phyloP scores from a whole-genome alignment of 495 filamentous ascomycete genomes.

The Xylaria scruposa region DNA sequence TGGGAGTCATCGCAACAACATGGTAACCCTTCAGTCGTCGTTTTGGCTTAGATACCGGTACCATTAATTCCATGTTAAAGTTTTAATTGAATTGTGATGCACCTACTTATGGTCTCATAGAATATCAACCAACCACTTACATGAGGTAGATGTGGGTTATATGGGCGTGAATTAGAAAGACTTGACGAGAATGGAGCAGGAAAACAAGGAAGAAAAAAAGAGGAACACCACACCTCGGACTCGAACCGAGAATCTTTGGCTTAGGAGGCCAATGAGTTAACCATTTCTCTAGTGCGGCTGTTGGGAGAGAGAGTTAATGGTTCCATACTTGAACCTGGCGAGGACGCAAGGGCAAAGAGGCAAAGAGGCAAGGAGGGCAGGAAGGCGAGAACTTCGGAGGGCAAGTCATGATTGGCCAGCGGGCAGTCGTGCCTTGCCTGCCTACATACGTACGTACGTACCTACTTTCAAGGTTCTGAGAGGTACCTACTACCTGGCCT shows the following conservation, averaged over 20 bases:
- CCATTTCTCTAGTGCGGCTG: constrained; percentile 32
- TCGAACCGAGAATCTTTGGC: constrained; percentile 33
- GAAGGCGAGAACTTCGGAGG: background rate
- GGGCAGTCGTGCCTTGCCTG: background rate
- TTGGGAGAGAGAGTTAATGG: background rate
- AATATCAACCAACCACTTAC: too few relatives aligned
- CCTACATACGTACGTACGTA: background rate
- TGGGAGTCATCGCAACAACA: background rate
- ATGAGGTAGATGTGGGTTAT: too few relatives aligned
- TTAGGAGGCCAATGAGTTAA: constrained; percentile 32
- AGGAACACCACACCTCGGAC: constrained; percentile 25
- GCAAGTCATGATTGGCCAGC: background rate
- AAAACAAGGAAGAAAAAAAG: constrained; percentile 2
- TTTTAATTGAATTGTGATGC: background rate
- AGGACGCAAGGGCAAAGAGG: background rate
- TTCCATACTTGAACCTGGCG: background rate
- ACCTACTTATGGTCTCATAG: background rate
- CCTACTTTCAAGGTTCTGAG: too few relatives aligned
- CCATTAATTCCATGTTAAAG: too few relatives aligned
- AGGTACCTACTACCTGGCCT: too few relatives aligned
- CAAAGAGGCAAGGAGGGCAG: background rate
- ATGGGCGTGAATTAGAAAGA: background rate
- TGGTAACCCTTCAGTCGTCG: too few relatives aligned
- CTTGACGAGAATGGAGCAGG: background rate
- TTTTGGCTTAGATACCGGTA: too few relatives aligned